A percentile compares a stretch with the other conserved stretches of the same genome.
phyloP scores from a whole-genome alignment of 257 asterid genomes.

The Solanum chilense region DNA sequence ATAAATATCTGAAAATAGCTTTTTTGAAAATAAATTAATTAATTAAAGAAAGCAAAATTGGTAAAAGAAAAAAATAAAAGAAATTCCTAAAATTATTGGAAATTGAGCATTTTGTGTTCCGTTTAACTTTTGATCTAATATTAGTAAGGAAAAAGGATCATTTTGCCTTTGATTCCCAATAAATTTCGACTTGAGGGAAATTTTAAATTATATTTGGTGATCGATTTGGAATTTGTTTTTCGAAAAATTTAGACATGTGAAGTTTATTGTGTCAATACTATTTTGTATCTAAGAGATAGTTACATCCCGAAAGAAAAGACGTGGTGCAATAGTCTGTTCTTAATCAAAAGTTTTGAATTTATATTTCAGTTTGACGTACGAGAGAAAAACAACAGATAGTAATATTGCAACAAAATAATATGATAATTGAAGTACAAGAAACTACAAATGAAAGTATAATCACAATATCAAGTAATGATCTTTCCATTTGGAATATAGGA shows the following conservation, averaged over 20 bases:
- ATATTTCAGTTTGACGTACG: no score
- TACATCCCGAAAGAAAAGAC: background rate
- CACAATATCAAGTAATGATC: background rate
- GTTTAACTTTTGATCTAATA: background rate
- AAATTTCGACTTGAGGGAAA: background rate
- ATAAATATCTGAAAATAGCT: no score
- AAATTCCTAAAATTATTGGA: fast-evolving
- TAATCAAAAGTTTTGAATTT: no score
- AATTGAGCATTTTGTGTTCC: background rate
- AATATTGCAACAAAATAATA: no score
- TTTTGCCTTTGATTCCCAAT: background rate
- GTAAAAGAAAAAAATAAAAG: background rate
- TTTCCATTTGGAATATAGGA: background rate
- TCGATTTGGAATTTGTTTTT: no score
- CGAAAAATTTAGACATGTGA: background rate
- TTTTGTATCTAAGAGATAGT: no score
- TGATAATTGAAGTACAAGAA: background rate
- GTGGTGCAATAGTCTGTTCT: background rate
- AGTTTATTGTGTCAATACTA: no score
- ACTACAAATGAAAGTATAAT: background rate
- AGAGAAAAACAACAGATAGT: background rate
- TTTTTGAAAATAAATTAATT: no score
- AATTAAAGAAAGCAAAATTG: background rate
- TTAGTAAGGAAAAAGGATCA: background rate
- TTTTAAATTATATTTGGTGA: background rate